A percentile compares a stretch with the other conserved stretches of the same genome.
Conservation (phyloP, 148 eudicot species). For the Rhododendron ferrugineum region DNA sequence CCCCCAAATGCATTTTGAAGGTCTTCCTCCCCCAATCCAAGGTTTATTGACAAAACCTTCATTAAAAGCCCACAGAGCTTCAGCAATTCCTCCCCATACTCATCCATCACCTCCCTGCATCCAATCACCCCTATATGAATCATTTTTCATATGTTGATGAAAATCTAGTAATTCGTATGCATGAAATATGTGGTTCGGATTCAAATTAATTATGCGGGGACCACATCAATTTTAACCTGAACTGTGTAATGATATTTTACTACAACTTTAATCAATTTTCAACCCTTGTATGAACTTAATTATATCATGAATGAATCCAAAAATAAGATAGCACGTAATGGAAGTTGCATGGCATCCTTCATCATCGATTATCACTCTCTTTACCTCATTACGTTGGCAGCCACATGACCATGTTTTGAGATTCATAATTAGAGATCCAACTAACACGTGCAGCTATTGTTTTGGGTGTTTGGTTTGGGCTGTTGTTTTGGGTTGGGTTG, state of each 20-base stretch:
- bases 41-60: slow-evolving; percentile 56
- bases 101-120: slow-evolving; percentile 62
- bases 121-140: background rate
- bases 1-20: slow-evolving; percentile 86
- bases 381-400: background rate
- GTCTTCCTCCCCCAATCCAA: slow-evolving; percentile 51
- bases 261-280: background rate
- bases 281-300: background rate
- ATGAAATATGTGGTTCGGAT: background rate
- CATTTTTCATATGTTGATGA: background rate
- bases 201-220: background rate
- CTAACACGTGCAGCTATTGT: background rate
- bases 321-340: background rate
- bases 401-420: background rate
- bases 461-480: too few relatives aligned
- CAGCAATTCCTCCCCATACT: slow-evolving; percentile 55
- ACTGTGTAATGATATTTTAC: background rate
- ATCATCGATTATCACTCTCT: background rate
- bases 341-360: background rate
- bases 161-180: background rate
- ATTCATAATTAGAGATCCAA: background rate
- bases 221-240: background rate
- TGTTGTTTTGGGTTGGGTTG: too few relatives aligned
- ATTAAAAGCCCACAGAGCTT: slow-evolving; percentile 53
- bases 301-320: background rate